Evolutionary conservation across 2,329 filamentous ascomycete genomes (phyloP).

Genomic region (Drechmeria coniospora): DNA sequence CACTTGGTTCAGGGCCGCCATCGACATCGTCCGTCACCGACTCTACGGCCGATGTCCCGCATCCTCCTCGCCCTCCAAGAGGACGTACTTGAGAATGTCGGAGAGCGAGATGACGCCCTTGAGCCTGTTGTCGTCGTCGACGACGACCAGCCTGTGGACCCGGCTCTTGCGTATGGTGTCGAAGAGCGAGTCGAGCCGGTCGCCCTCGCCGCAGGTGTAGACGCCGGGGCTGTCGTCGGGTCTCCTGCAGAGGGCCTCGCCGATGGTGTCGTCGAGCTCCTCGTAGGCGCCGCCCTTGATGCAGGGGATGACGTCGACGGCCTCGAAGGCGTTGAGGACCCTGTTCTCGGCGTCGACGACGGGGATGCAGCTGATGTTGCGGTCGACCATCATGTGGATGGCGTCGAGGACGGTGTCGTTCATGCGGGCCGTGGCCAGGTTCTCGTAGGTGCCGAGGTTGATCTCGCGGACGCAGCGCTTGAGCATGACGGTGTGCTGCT

Average conservation of each 20-base stretch:
- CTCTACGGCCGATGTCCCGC: slow-evolving; percentile 1
- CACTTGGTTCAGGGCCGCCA: slow-evolving; percentile 1
- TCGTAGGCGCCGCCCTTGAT: slow-evolving; percentile 92
- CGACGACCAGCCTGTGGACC: slow-evolving; percentile 82
- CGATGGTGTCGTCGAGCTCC: slow-evolving; percentile 71
- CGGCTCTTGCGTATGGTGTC: slow-evolving; percentile 91
- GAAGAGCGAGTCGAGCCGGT: slow-evolving; percentile 89
- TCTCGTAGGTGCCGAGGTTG: slow-evolving; percentile 67
- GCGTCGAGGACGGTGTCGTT: slow-evolving; percentile 83
- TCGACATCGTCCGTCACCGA: neutral
- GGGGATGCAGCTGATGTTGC: slow-evolving; percentile 88
- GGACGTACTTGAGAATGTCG: slow-evolving; percentile 89
- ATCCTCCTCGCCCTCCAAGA: slow-evolving; percentile 62
- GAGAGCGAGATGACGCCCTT: slow-evolving; percentile 86
- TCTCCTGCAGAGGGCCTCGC: slow-evolving; percentile 75
- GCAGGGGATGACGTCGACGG: slow-evolving; percentile 89
- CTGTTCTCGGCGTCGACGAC: slow-evolving; percentile 66
- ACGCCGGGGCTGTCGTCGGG: slow-evolving; percentile 90
- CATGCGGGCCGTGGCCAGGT: slow-evolving; percentile 75
- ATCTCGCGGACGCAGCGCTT: slow-evolving; percentile 79
- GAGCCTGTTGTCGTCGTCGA: slow-evolving; percentile 76
- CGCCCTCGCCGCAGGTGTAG: slow-evolving; percentile 84
- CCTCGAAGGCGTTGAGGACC: slow-evolving; percentile 93
- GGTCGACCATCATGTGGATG: slow-evolving; percentile 81
- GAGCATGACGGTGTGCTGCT: slow-evolving; percentile 71